Conservation (phyloP, 179 eudicot genomes). For the Spergularia azorica region DNA sequence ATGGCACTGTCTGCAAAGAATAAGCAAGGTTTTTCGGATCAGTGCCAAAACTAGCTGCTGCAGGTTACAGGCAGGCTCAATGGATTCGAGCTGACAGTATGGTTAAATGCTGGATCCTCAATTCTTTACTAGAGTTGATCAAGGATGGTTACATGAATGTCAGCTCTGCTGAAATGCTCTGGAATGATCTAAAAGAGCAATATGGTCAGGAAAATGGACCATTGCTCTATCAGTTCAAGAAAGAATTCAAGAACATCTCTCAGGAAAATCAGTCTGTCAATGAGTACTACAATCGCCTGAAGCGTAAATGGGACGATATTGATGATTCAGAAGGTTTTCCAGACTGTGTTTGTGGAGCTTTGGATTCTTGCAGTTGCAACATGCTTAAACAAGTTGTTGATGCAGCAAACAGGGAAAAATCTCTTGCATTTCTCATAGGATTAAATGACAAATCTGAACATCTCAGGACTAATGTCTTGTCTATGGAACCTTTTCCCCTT, state of each 20-base stretch:
- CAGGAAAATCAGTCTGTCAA: background rate
- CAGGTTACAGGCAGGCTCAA: background rate
- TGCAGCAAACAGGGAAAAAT: background rate
- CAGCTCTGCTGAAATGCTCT: background rate
- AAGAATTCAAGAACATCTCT: background rate
- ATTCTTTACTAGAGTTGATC: background rate
- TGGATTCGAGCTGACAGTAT: background rate
- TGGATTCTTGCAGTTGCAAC: background rate
- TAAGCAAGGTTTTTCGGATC: background rate
- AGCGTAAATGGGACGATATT: background rate
- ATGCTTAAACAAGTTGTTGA: background rate
- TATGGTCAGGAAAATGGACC: slow-evolving; percentile 8
- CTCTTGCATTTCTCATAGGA: background rate
- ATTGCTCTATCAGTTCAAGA: background rate
- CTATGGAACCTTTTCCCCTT: background rate
- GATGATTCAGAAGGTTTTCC: background rate
- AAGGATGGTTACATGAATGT: background rate
- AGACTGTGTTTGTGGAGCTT: background rate
- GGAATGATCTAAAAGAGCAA: background rate
- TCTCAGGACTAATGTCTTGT: background rate
- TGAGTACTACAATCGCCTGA: background rate
- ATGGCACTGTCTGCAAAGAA: background rate
- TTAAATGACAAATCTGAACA: background rate
- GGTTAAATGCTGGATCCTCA: slow-evolving; percentile 6
- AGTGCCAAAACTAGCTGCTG: background rate